Base-by-base conservation (phyloP, 75 land plant species). In the Pinus tabuliformis region DNA sequence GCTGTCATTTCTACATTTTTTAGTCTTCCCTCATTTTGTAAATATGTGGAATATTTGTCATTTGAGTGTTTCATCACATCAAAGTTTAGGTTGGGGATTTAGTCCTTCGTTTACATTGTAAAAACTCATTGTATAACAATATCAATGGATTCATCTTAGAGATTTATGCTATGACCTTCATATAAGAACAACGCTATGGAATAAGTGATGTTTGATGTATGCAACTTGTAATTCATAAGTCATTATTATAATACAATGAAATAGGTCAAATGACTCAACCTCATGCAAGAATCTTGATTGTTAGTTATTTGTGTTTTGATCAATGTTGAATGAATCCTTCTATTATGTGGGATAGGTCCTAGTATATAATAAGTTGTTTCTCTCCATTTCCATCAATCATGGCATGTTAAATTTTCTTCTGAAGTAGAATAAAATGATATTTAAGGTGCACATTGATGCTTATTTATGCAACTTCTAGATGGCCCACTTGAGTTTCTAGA, bases 61-160 rank as follows among this genome's bases (percentile, higher is more conserved):
- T 58, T 58, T 56, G 36, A 36, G 54, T 26, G n/a, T 37, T 30
- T 72, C n/a, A 52, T 58, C 6, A 45, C 39, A 68, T 9, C 56
- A 30, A 26, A 30, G 54, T 61, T 36, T 73, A 56, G n/a, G n/a
- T 37, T 2, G 3, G 78, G 72, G 20, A 57, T 70, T 57, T 77
- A 59, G 15, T 58, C 62, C 70, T 36, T 22, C 12, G 15, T 5
- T n/a, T n/a, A 3, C 21, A 28, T 82, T 76, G 18, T 85, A 91
- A 91, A 82, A 89, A 91, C 78, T 65, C 89, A 39, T 89, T 91
- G 0, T 78, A 75, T 81, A 91, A 91, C 81, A 89, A 89, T 73
- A 59, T 91, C 39, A 86, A 85, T 75, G 87, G 93, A 14, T 64
- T 78, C 15, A 82, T 91, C 70, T 87, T 91, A 28, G 84, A 78